These are phyloP conservation scores for Citrus cavaleriei DNA, from an alignment of 345 rosid species.

Conservation along the genomic window DNA sequence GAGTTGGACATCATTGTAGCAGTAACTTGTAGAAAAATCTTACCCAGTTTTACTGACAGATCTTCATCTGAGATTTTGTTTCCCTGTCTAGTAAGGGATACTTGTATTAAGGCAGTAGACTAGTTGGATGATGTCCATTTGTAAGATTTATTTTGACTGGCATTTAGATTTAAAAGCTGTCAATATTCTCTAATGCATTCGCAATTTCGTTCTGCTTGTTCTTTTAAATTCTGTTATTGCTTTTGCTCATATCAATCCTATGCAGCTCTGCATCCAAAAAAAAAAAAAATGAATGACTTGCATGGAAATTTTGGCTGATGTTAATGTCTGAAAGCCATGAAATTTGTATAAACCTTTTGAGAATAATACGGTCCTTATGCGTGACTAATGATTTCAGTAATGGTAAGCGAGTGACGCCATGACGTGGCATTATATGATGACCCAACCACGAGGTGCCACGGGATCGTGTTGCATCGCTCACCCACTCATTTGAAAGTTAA, in stretches of 20 bases:
- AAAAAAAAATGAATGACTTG: neutral
- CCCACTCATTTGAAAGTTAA: too few relatives aligned
- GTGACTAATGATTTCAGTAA: too few relatives aligned
- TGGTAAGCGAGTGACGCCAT: too few relatives aligned
- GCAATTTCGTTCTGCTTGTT: too few relatives aligned
- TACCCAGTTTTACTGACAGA: neutral
- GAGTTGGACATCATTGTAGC: neutral
- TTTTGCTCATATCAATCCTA: neutral
- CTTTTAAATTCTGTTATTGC: too few relatives aligned
- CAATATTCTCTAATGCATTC: neutral
- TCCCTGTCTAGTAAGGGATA: neutral
- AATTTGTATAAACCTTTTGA: too few relatives aligned
- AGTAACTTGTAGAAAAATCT: neutral
- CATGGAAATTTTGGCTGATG: neutral
- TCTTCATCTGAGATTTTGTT: neutral
- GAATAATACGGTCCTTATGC: too few relatives aligned
- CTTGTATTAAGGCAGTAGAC: neutral
- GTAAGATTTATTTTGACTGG: neutral
- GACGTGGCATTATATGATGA: too few relatives aligned
- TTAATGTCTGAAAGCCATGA: too few relatives aligned
- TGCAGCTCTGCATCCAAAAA: neutral
- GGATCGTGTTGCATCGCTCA: too few relatives aligned
- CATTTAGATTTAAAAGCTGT: neutral
- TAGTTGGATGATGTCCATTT: neutral
- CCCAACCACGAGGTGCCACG: too few relatives aligned